Conservation (phyloP, 805 yeast genomes). For the Isabelozyma rhagii region DNA sequence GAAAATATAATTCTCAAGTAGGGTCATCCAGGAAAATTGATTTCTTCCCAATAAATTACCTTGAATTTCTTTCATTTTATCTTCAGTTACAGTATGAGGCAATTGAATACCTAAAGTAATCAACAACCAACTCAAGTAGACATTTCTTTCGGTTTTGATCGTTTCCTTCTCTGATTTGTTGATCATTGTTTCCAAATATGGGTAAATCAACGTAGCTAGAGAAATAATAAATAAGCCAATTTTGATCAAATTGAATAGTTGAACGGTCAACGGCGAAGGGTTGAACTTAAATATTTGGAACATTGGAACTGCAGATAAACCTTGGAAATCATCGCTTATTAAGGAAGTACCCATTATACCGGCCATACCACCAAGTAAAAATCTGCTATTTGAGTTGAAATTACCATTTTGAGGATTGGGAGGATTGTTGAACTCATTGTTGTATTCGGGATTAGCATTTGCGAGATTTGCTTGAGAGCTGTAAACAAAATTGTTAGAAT, state of each 20-base stretch:
- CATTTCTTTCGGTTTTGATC: background rate
- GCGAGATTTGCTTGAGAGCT: constrained; percentile 4
- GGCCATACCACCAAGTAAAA: constrained; percentile 62
- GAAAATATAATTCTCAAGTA: constrained; percentile 23
- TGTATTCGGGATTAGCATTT: background rate
- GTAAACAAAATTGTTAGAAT: constrained; percentile 6
- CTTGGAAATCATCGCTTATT: constrained; percentile 40
- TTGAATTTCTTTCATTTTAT: constrained; percentile 11
- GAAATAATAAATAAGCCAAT: constrained; percentile 18
- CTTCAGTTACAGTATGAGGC: constrained; percentile 17
- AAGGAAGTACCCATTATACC: constrained; percentile 61
- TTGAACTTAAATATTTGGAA: constrained; percentile 14
- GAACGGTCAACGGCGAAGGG: constrained; percentile 20
- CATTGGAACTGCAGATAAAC: constrained; percentile 47
- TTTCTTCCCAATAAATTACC: constrained; percentile 13
- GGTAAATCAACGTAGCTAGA: constrained; percentile 12
- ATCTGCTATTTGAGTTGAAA: constrained; percentile 33
- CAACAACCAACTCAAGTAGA: constrained; percentile 16
- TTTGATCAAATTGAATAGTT: constrained; percentile 20
- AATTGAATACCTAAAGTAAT: constrained; percentile 25
- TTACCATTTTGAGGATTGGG: constrained; percentile 9
- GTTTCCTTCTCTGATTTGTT: background rate
- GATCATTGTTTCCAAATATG: constrained; percentile 2
- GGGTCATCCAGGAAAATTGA: constrained; percentile 7
- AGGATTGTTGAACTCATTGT: background rate